Conservation (phyloP, 2,329 filamentous ascomycete species). For the Neophaeococcomyces mojaviensis region DNA sequence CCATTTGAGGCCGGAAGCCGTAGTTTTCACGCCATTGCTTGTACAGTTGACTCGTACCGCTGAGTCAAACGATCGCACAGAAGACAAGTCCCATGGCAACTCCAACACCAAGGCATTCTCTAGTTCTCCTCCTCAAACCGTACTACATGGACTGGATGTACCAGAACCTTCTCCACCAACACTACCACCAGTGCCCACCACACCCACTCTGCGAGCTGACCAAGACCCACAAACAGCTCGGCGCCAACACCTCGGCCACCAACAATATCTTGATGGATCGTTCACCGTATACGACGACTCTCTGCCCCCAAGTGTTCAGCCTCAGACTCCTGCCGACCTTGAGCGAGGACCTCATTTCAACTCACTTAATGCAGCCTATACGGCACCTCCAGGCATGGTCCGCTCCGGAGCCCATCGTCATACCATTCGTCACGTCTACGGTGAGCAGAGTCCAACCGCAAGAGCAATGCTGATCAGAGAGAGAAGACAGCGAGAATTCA, state of each 20-base stretch:
- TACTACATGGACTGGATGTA: not conserved
- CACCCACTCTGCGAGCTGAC: constrained; percentile 8
- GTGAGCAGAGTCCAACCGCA: constrained; percentile 16
- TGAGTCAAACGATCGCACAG: not conserved
- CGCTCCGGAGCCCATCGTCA: constrained; percentile 7
- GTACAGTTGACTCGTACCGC: not conserved
- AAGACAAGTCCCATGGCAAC: not conserved
- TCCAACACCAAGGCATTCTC: constrained; percentile 7
- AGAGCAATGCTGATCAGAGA: constrained; percentile 17
- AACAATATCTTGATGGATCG: constrained; percentile 16
- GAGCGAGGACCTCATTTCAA: constrained; percentile 13
- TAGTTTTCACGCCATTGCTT: constrained; percentile 2
- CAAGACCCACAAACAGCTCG: constrained; percentile 9
- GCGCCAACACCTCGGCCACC: constrained; percentile 4
- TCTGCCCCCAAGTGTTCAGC: constrained; percentile 15
- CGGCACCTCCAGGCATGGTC: constrained; percentile 18
- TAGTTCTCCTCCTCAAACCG: constrained; percentile 18
- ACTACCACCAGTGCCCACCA: constrained; percentile 10
- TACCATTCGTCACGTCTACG: not conserved
- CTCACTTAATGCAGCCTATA: constrained; percentile 19
- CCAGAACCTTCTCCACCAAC: not conserved
- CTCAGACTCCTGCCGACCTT: constrained; percentile 23
- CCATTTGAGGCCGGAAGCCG: constrained; percentile 8
- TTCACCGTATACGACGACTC: constrained; percentile 23
- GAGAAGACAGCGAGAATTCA: constrained; percentile 17